These are phyloP conservation scores for Lentinula guzmanii DNA, from an alignment of 768 basidiomycete genomes.

Conservation along the genomic window DNA sequence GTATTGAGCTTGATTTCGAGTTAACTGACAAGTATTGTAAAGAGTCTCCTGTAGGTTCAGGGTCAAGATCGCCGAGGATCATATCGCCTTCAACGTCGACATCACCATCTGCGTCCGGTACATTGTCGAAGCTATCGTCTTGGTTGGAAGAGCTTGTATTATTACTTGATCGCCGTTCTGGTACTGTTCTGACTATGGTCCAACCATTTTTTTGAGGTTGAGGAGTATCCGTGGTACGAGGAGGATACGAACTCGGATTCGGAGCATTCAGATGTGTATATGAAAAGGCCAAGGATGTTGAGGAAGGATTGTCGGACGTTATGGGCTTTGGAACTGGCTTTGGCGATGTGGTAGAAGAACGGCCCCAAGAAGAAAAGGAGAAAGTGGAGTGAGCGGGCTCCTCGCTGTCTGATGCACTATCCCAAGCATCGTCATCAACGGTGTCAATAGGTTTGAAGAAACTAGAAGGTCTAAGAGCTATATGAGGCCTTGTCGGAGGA, in stretches of 20 bases:
- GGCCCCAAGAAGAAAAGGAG: conserved; percentile 42
- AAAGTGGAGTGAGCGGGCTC: conserved; percentile 52
- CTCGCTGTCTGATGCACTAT: conserved; percentile 76
- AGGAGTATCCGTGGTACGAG: conserved; percentile 34
- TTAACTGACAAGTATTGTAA: conserved; percentile 29
- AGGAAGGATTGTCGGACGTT: conserved; percentile 41
- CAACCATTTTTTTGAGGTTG: conserved; percentile 56
- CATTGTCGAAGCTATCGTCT: conserved; percentile 7
- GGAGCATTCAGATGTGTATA: conserved; percentile 78
- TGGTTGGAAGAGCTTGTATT: conserved; percentile 4
- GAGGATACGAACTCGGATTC: conserved; percentile 70
- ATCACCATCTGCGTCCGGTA: conserved; percentile 34
- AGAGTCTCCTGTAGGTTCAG: conserved; percentile 33
- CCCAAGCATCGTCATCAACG: conserved; percentile 88
- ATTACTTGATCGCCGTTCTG: conserved; percentile 1
- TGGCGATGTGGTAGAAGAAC: conserved; percentile 37
- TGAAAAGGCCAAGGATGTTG: conserved; percentile 68
- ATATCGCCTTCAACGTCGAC: conserved; percentile 71
- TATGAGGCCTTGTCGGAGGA: conserved; percentile 70
- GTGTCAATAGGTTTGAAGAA: conserved; percentile 48
- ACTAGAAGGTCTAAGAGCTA: conserved; percentile 52
- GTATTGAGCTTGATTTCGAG: conserved; percentile 43
- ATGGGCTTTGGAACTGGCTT: conserved; percentile 51
- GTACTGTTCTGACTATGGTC: conserved; percentile 61
- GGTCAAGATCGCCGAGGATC: conserved; percentile 71